A percentile compares a stretch with the other conserved stretches of the same genome.
Conservation (phyloP, 306 rosid genomes). For the Cucurbita pepo region DNA sequence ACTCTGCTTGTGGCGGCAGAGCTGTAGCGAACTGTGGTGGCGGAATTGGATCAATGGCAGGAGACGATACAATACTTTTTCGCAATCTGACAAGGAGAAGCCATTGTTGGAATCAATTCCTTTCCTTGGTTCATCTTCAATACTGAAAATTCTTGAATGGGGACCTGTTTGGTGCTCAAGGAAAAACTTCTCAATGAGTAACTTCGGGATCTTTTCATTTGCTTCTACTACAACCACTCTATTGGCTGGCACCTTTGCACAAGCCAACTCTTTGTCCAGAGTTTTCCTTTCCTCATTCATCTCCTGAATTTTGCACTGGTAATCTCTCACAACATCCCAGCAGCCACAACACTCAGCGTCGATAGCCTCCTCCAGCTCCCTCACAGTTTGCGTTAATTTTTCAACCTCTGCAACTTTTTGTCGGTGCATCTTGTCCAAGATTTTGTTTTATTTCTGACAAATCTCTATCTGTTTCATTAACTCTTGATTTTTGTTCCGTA, state of each 20-base stretch:
- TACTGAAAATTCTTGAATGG: no score
- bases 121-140: no score
- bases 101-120: no score
- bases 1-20: no score
- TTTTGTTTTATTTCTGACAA: conserved; percentile 97
- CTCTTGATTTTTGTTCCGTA: conserved; percentile 97
- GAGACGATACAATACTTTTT: no score
- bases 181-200: no score
- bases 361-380: conserved; percentile 99
- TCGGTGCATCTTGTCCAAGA: conserved; percentile 95
- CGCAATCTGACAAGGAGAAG: no score
- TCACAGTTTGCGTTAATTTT: no score
- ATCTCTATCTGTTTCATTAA: conserved; percentile 93
- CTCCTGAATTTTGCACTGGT: conserved; percentile 96
- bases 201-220: conserved; percentile 26
- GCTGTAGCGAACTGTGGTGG: no score
- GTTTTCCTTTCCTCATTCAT: conserved; percentile 99
- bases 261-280: conserved; percentile 93
- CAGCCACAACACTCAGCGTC: conserved; percentile 97
- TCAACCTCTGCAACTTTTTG: conserved; percentile 98
- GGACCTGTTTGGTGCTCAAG: no score
- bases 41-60: no score
- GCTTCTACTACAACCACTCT: conserved; percentile 98
- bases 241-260: conserved; percentile 94
- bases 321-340: conserved; percentile 93